Conservation (phyloP, 1,284 basidiomycete species). For the Vanrija pseudolonga region DNA sequence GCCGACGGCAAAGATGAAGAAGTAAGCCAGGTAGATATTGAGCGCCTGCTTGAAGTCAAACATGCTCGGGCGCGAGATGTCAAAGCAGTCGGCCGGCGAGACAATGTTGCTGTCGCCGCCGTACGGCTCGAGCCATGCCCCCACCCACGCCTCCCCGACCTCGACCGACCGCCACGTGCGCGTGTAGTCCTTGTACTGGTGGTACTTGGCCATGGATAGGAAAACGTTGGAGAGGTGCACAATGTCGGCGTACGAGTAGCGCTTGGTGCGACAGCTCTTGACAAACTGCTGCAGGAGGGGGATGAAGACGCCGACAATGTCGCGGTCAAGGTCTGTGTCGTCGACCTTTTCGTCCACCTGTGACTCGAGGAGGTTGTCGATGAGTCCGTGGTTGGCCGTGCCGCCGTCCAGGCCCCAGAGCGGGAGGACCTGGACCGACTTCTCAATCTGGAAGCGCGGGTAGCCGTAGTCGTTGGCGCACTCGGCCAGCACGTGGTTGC, state of each 20-base stretch:
- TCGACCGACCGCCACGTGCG: constrained; percentile 6
- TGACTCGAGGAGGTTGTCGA: constrained; percentile 12
- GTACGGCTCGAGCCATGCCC: constrained; percentile 9
- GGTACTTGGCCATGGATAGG: constrained; percentile 12
- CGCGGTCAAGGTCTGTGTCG: constrained; percentile 8
- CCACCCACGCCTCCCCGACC: constrained; percentile 7
- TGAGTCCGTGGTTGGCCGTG: constrained; percentile 9
- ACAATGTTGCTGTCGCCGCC: constrained; percentile 7
- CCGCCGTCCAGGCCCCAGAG: constrained; percentile 13
- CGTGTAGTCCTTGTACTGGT: constrained; percentile 10
- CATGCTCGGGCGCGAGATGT: constrained; percentile 8
- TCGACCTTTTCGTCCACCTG: constrained; percentile 11
- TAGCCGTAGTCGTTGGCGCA: constrained; percentile 15
- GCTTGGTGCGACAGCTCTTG: constrained; percentile 11
- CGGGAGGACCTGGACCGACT: constrained; percentile 7
- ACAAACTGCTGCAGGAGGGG: constrained; percentile 8
- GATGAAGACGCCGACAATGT: constrained; percentile 8
- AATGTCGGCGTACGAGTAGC: constrained; percentile 1
- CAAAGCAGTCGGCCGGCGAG: constrained; percentile 4
- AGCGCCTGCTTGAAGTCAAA: constrained; percentile 13
- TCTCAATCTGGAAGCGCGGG: constrained; percentile 14
- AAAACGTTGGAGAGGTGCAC: constrained; percentile 6
- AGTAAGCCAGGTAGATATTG: constrained; percentile 9
- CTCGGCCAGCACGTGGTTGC: constrained; percentile 14
- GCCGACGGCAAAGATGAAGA: constrained; percentile 14